These are phyloP conservation scores for Urostyla sp. DNA, from an alignment of 73 alveolate genomes.

Conservation along the genomic window DNA sequence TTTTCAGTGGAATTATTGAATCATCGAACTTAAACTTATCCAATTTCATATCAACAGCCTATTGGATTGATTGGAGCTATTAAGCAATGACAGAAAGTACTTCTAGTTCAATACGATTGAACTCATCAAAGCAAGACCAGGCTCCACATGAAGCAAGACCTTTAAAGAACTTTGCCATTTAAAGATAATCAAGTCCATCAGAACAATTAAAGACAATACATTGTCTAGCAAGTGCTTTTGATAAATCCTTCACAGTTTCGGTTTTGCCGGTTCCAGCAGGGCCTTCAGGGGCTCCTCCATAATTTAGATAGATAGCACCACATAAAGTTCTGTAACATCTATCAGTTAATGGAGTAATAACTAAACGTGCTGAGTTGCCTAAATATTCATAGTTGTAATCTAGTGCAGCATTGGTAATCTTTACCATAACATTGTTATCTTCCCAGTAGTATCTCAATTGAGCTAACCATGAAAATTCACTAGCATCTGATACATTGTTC, in stretches of 20 bases:
- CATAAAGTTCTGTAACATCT: conserved; percentile 96
- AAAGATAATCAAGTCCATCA: conserved; percentile 96
- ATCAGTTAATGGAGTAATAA: conserved; percentile 98
- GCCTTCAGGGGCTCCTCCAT: conserved; percentile 99
- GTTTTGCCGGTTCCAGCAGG: conserved; percentile 99
- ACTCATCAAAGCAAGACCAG: conserved; percentile 99
- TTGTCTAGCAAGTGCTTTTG: conserved; percentile 95
- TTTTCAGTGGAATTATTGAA: conserved; percentile 84
- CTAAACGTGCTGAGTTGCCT: conserved; percentile 95
- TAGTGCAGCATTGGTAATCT: conserved; percentile 90
- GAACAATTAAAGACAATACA: conserved; percentile 98
- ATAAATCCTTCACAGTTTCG: conserved; percentile 99
- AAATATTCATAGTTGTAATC: conserved; percentile 92
- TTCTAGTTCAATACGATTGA: conserved; percentile 98
- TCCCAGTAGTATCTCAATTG: conserved; percentile 97
- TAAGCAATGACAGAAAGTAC: conserved; percentile 94
- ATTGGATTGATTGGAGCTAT: conserved; percentile 84
- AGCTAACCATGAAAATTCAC: conserved; percentile 96
- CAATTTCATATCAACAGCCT: conserved; percentile 89
- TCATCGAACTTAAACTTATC: conserved; percentile 95
- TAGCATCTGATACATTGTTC: conserved; percentile 82
- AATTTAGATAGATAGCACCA: conserved; percentile 95
- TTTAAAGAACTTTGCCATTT: conserved; percentile 99
- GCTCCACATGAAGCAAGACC: conserved; percentile 99
- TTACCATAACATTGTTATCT: conserved; percentile 89